These are phyloP conservation scores for Nothophoma quercina DNA, from an alignment of 2,329 filamentous ascomycete species.

Conservation along the genomic window DNA sequence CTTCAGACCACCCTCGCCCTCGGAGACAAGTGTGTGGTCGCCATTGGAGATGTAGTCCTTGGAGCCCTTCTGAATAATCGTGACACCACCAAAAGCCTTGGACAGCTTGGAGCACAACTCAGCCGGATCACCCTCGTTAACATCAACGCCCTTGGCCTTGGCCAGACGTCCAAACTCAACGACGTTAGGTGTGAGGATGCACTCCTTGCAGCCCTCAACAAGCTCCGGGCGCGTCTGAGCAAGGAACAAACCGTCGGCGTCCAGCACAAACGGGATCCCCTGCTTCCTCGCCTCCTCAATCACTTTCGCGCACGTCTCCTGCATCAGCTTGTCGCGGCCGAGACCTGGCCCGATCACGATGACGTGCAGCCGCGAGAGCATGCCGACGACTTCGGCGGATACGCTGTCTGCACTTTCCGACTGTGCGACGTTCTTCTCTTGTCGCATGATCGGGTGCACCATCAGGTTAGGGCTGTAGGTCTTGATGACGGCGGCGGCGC, in stretches of 20 bases:
- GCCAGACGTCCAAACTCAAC: conserved; percentile 89
- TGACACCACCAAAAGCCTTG: conserved; percentile 82
- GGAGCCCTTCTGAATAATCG: conserved; percentile 86
- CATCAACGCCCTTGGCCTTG: conserved; percentile 74
- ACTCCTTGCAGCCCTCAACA: conserved; percentile 80
- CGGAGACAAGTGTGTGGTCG: conserved; percentile 74
- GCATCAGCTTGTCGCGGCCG: conserved; percentile 88
- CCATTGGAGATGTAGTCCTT: conserved; percentile 87
- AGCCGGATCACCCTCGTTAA: conserved; percentile 58
- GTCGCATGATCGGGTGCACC: conserved; percentile 96
- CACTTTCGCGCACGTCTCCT: conserved; percentile 80
- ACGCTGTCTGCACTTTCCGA: conserved; percentile 68
- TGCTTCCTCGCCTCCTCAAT: conserved; percentile 78
- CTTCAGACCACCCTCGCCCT: conserved; percentile 84
- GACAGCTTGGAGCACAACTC: conserved; percentile 75
- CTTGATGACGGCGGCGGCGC: conserved; percentile 86
- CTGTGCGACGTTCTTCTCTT: conserved; percentile 66
- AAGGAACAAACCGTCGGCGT: conserved; percentile 86
- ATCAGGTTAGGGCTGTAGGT: conserved; percentile 97
- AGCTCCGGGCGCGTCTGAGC: conserved; percentile 78
- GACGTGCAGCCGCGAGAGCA: conserved; percentile 88
- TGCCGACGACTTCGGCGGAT: conserved; percentile 72
- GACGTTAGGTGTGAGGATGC: conserved; percentile 92
- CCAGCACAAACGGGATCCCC: conserved; percentile 82
- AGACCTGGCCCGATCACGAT: conserved; percentile 93